Percentiles rank a stretch among this genome's conserved stretches.
These are phyloP conservation scores for Lepidium didymum DNA, from an alignment of 345 rosid genomes.

Conservation along the genomic window DNA sequence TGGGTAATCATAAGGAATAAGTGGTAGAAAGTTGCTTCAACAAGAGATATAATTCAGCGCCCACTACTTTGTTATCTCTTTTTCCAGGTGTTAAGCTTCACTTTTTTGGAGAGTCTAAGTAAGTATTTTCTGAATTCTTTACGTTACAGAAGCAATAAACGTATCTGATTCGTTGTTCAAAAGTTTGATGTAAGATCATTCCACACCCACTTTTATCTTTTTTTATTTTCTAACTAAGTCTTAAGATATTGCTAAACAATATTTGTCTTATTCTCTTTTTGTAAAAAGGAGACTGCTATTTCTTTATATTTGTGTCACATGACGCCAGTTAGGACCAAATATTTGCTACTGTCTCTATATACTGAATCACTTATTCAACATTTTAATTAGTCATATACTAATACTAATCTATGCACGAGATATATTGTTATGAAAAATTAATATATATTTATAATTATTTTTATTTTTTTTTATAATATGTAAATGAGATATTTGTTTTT, in stretches of 20 bases:
- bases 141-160: not conserved
- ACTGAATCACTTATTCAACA: too few species aligned
- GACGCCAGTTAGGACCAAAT: constrained; percentile 12
- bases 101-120: not conserved
- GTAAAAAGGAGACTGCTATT: not conserved
- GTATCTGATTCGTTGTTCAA: not conserved
- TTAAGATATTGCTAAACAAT: constrained; percentile 11
- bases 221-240: not conserved
- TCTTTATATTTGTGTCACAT: not conserved
- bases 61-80: constrained; percentile 18
- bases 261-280: not conserved
- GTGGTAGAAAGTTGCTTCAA: constrained; percentile 22
- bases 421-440: too few species aligned
- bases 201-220: constrained; percentile 5
- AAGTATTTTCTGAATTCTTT: not conserved
- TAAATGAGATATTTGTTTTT: too few species aligned
- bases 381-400: too few species aligned
- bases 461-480: too few species aligned
- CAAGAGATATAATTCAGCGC: constrained; percentile 15
- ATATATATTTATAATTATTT: too few species aligned
- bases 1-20: constrained; percentile 15
- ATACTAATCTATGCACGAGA: too few species aligned
- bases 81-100: constrained; percentile 22
- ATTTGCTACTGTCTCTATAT: too few species aligned
- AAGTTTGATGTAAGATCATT: constrained; percentile 6